A percentile compares a stretch with the other conserved stretches of the same genome.
Conservation (phyloP, 2,329 filamentous ascomycete genomes). For the Whalleya microplaca region DNA sequence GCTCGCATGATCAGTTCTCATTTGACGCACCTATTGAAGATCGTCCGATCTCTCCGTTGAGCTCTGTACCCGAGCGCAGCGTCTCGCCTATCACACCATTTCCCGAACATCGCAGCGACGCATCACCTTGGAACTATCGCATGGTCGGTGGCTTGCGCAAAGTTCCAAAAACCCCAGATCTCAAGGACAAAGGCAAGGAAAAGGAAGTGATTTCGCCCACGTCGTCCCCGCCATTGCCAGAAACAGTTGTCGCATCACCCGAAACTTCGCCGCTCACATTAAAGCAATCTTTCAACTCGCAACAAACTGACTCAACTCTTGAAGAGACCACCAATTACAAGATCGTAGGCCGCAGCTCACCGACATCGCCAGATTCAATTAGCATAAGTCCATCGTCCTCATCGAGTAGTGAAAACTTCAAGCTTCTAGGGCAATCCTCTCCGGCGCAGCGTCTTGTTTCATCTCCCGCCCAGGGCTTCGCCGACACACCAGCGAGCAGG, state of each 20-base stretch:
- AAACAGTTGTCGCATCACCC: slow-evolving; percentile 26
- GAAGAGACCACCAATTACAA: slow-evolving; percentile 58
- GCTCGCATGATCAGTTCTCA: slow-evolving; percentile 54
- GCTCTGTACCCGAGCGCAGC: slow-evolving; percentile 50
- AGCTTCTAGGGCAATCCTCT: slow-evolving; percentile 55
- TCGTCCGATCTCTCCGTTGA: slow-evolving; percentile 53
- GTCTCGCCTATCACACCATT: slow-evolving; percentile 42
- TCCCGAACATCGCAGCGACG: slow-evolving; percentile 38
- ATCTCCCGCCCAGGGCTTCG: slow-evolving; percentile 38
- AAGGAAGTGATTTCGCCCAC: slow-evolving; percentile 39
- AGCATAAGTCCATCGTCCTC: slow-evolving; percentile 47
- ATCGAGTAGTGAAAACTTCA: slow-evolving; percentile 54
- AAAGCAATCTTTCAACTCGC: slow-evolving; percentile 46
- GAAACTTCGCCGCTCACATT: slow-evolving; percentile 30
- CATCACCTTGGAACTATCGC: slow-evolving; percentile 57
- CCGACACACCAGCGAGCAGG: slow-evolving; percentile 39
- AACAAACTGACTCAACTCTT: slow-evolving; percentile 46
- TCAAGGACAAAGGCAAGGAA: slow-evolving; percentile 42
- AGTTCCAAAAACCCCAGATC: slow-evolving; percentile 49
- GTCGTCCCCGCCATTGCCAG: slow-evolving; percentile 37
- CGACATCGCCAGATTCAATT: slow-evolving; percentile 43
- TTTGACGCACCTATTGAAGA: slow-evolving; percentile 51
- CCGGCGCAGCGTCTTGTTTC: slow-evolving; percentile 45
- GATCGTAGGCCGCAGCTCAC: slow-evolving; percentile 53
- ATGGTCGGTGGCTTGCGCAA: slow-evolving; percentile 60